Percentiles rank a stretch among this genome's conserved stretches.
Evolutionary conservation across 148 eudicot genomes (phyloP).

Genomic region (Linanthus parryae): DNA sequence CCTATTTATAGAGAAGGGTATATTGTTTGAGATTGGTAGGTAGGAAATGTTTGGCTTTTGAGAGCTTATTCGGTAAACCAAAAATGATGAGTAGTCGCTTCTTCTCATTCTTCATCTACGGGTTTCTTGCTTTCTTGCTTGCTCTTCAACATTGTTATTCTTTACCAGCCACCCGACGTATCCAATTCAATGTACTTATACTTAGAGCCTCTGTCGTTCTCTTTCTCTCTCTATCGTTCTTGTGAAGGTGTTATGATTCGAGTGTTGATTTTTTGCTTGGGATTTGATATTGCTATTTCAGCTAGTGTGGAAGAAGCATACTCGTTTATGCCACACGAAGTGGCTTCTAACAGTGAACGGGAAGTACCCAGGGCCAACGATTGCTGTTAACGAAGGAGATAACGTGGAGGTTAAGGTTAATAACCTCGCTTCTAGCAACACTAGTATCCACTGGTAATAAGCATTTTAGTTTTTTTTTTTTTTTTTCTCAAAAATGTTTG

Average conservation of each 20-base stretch:
- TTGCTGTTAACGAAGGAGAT: conserved; percentile 39
- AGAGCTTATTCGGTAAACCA: no score
- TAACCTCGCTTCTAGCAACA: conserved; percentile 28
- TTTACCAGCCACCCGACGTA: conserved; percentile 2
- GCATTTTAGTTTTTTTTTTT: no score
- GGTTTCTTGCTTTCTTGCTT: no score
- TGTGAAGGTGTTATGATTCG: not conserved
- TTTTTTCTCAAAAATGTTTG: not conserved
- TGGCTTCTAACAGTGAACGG: conserved; percentile 33
- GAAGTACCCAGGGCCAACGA: conserved; percentile 41
- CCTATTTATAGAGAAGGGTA: no score
- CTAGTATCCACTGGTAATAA: conserved; percentile 46
- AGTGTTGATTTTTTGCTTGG: not conserved
- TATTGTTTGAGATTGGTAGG: no score
- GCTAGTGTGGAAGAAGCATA: conserved; percentile 39
- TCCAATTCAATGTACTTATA: conserved; percentile 14
- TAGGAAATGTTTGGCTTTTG: no score
- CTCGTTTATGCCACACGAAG: conserved; percentile 31
- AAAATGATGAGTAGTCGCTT: no score
- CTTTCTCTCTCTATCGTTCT: not conserved
- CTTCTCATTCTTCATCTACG: no score
- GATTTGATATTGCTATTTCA: conserved; percentile 10
- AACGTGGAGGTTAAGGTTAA: conserved; percentile 33
- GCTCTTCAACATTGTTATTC: conserved; percentile 11
- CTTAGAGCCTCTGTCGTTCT: not conserved